A percentile compares a stretch with the other conserved stretches of the same genome.
phyloP scores from a whole-genome alignment of 129 eudicot species.

The Gnaphalium uliginosum region DNA sequence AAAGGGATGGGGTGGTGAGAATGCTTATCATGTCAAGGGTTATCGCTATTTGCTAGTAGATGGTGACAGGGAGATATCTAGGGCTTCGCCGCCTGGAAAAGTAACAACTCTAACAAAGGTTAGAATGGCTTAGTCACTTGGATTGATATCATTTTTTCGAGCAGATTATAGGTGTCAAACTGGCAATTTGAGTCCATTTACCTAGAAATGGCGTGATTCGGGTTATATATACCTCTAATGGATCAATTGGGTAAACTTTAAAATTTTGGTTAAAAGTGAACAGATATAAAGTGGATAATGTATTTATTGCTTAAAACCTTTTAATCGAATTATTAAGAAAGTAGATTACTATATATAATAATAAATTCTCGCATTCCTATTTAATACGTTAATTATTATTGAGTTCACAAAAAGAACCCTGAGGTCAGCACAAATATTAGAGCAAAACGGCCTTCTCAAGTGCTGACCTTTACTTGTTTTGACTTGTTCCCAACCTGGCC shows the following conservation, averaged over 20 bases:
- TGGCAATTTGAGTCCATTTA: background rate
- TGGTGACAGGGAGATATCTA: conserved; percentile 71
- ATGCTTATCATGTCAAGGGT: conserved; percentile 95
- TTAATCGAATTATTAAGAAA: background rate
- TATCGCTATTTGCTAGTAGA: conserved; percentile 88
- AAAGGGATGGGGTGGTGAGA: conserved; percentile 99
- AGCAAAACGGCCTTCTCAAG: no score
- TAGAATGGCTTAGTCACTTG: conserved; percentile 21
- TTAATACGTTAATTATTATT: background rate
- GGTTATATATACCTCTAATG: background rate
- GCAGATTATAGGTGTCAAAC: background rate
- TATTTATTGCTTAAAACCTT: background rate
- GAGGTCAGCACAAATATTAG: background rate
- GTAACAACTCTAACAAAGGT: conserved; percentile 94
- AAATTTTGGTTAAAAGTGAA: background rate
- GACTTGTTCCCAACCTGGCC: background rate
- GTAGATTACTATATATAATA: no score
- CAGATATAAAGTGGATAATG: background rate
- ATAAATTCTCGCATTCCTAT: background rate
- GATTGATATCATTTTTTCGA: background rate
- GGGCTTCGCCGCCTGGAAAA: conserved; percentile 97
- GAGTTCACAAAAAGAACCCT: background rate
- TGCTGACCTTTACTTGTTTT: background rate
- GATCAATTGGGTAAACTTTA: background rate
- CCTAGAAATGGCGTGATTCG: background rate